A percentile compares a stretch with the other conserved stretches of the same genome.
phyloP scores from a whole-genome alignment of 164 flowering plant species.

The Paratinospora sagittata region DNA sequence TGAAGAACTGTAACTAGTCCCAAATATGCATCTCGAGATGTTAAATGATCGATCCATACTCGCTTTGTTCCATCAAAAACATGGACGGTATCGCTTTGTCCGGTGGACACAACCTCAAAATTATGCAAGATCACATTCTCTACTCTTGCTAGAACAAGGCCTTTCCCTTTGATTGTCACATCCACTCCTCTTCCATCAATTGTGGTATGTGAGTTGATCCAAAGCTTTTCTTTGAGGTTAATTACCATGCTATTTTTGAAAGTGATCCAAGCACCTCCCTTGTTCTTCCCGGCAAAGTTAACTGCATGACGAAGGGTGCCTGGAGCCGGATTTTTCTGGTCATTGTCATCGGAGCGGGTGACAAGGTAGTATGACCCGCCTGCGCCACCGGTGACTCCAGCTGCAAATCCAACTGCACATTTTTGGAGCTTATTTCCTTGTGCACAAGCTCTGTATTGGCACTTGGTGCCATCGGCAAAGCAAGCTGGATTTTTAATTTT shows the following conservation, averaged over 20 bases:
- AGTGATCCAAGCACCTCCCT: slow-evolving; percentile 27
- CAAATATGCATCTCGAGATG: slow-evolving; percentile 19
- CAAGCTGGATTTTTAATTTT: background rate
- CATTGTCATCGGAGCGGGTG: slow-evolving; percentile 10
- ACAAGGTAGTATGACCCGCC: slow-evolving; percentile 18
- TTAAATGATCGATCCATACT: slow-evolving; percentile 30
- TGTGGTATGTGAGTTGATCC: slow-evolving; percentile 23
- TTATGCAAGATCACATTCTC: slow-evolving; percentile 29
- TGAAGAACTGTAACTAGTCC: slow-evolving; percentile 26
- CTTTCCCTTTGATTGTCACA: slow-evolving; percentile 16
- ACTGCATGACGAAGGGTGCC: slow-evolving; percentile 27
- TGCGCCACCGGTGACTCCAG: slow-evolving; percentile 28
- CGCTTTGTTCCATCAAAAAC: slow-evolving; percentile 19
- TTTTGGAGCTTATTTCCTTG: slow-evolving; percentile 21
- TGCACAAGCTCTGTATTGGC: slow-evolving; percentile 25
- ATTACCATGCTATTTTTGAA: slow-evolving; percentile 23
- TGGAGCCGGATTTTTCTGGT: slow-evolving; percentile 13
- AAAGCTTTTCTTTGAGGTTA: slow-evolving; percentile 18
- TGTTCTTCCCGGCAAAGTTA: slow-evolving; percentile 12
- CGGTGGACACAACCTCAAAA: slow-evolving; percentile 20
- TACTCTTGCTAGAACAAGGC: slow-evolving; percentile 19
- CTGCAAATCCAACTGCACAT: slow-evolving; percentile 27
- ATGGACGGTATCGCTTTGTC: slow-evolving; percentile 25
- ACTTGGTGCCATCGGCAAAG: slow-evolving; percentile 25
- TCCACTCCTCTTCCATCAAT: slow-evolving; percentile 28